phyloP scores from a whole-genome alignment of 148 eudicot species.

The Rhododendron griersonianum region DNA sequence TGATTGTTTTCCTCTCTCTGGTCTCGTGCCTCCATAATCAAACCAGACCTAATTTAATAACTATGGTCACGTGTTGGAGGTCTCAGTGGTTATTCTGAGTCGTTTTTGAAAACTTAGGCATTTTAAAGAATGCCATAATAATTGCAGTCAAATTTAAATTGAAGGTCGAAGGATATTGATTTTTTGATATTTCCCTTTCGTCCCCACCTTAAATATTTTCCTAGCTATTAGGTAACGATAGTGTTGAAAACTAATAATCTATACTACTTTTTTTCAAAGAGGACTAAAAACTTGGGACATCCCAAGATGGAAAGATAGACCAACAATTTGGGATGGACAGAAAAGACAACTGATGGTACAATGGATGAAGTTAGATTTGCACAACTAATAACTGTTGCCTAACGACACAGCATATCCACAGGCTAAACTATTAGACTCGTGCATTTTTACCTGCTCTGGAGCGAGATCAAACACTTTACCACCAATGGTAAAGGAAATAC shows the following conservation, averaged over 20 bases:
- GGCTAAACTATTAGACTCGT: background rate
- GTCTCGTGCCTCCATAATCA: background rate
- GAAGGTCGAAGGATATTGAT: background rate
- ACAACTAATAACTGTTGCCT: background rate
- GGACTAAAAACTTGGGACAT: background rate
- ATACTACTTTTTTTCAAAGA: background rate
- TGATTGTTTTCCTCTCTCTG: background rate
- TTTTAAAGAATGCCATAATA: background rate
- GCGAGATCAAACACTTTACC: conserved; percentile 66
- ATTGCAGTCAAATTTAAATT: background rate
- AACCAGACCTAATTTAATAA: background rate
- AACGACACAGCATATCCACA: background rate
- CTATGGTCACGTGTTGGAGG: background rate
- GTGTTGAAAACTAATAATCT: background rate
- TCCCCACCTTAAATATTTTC: too few relatives aligned
- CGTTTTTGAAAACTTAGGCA: background rate
- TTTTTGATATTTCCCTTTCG: background rate
- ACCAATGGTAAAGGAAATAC: conserved; percentile 69
- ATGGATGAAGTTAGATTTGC: background rate
- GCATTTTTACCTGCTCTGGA: conserved; percentile 59
- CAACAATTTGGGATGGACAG: background rate
- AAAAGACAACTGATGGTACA: background rate
- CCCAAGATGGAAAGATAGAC: background rate
- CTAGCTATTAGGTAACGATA: background rate
- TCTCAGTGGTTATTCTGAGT: background rate